Base-by-base conservation (phyloP, 106 monocot genomes). In the Phalaenopsis equestris region DNA sequence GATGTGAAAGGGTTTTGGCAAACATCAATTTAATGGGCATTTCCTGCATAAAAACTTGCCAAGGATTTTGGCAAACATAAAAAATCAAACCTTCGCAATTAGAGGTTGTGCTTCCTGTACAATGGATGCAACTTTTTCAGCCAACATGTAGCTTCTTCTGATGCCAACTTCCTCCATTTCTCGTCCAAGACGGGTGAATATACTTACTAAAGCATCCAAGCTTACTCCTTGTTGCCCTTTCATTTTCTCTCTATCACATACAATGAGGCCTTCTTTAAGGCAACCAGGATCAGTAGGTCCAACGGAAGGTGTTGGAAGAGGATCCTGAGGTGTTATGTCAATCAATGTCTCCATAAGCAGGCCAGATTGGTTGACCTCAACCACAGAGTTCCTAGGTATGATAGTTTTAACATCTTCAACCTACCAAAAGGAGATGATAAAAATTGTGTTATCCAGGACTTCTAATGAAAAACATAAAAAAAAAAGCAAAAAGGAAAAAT, bases 351-450 rank as follows among this genome's bases (percentile, higher is more conserved):
- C 98, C 98, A 99, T 99, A 58, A 99, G 94, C 68, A 99, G 93
- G 18, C 98, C 98, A 58, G 98, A 94, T 58, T 99, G 98, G 79
- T 99, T 99, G 75, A 99, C 98, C 75, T 99, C 94, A 75, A 99
- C 86, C 21, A 91, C 76, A 18, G 98, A 94, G 83, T 99, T 99
- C 55, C 92, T 82, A 79, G 98, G 98, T 39, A 99, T 88, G 30
- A 99, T 82, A 70, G 88, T 91, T 82, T 92, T 94, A 55, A 91
- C 98, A 86, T 99, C 98, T 24, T 94, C 94, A 84, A 99, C 78
- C 98, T 99, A 80, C 67, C 39, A 84, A 78, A 42, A 19, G 43
- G 15, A 70, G 23, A 38, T 2, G 70, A 70, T 70, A 67, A 67
- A 67, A 23, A 23, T 23, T 67, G 67, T 23, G 67, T 67, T 23